Conservation (phyloP, 257 asterid genomes). For the Striga asiatica region DNA sequence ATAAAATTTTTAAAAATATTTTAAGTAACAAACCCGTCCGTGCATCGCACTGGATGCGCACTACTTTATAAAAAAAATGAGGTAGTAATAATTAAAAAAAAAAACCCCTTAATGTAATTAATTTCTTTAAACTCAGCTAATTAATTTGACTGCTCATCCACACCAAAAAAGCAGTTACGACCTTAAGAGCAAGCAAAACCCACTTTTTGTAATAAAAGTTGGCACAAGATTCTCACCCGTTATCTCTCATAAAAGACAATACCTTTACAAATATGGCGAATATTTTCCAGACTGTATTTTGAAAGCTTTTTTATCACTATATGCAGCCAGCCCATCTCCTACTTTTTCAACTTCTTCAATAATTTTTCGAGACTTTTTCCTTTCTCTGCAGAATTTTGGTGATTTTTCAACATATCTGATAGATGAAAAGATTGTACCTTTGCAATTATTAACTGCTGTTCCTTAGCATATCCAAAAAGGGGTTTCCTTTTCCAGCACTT, state of each 20-base stretch:
- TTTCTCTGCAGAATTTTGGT: constrained; percentile 5
- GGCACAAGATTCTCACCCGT: constrained; percentile 24
- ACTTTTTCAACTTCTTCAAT: not conserved
- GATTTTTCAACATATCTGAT: too few relatives aligned
- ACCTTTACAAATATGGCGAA: constrained; percentile 14
- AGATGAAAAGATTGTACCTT: too few relatives aligned
- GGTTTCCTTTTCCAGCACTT: not conserved
- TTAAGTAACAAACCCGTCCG: too few relatives aligned
- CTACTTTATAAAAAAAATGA: too few relatives aligned
- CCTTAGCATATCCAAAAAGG: too few relatives aligned
- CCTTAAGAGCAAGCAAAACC: constrained; percentile 13
- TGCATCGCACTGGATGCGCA: too few relatives aligned
- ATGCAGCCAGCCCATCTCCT: constrained; percentile 25
- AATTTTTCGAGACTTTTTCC: constrained; percentile 7
- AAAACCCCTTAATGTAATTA: not conserved
- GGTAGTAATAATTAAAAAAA: too few relatives aligned
- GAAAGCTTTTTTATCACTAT: constrained; percentile 13
- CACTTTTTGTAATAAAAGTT: constrained; percentile 15
- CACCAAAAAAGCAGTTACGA: constrained; percentile 26
- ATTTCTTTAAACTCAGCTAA: not conserved
- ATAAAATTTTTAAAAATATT: not conserved
- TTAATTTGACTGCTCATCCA: constrained; percentile 11
- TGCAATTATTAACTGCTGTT: too few relatives aligned
- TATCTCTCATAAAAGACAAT: not conserved
- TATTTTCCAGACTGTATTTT: constrained; percentile 45